phyloP scores from a whole-genome alignment of 208 protist species.

The Trypanosoma theileri region DNA sequence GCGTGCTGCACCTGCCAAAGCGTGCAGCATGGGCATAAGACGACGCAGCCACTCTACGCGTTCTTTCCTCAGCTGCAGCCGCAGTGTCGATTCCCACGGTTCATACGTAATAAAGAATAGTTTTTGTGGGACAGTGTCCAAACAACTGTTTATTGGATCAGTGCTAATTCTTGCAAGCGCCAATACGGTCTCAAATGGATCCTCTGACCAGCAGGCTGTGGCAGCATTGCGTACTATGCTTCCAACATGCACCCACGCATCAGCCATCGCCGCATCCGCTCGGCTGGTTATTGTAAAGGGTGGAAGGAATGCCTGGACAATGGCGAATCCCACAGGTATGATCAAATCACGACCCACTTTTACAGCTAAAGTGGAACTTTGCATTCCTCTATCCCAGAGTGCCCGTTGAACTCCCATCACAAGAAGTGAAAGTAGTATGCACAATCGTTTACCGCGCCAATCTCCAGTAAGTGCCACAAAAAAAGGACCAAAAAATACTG shows the following conservation, averaged over 20 bases:
- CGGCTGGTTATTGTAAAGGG: slow-evolving; percentile 34
- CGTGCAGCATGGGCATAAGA: slow-evolving; percentile 46
- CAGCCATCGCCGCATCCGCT: slow-evolving; percentile 36
- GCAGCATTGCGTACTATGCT: slow-evolving; percentile 33
- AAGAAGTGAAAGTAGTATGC: slow-evolving; percentile 46
- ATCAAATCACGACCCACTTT: slow-evolving; percentile 48
- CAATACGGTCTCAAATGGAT: slow-evolving; percentile 42
- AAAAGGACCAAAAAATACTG: slow-evolving; percentile 43
- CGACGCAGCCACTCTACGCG: slow-evolving; percentile 36
- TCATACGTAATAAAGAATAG: slow-evolving; percentile 59
- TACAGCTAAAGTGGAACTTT: slow-evolving; percentile 21
- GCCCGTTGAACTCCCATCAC: slow-evolving; percentile 64
- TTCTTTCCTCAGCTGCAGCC: slow-evolving; percentile 54
- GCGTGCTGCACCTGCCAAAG: slow-evolving; percentile 36
- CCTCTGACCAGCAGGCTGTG: slow-evolving; percentile 51
- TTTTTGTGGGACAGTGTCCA: slow-evolving; percentile 25
- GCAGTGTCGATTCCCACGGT: slow-evolving; percentile 57
- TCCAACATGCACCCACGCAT: slow-evolving; percentile 32
- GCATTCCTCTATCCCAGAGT: slow-evolving; percentile 25
- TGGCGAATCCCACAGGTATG: slow-evolving; percentile 36
- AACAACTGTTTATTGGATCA: slow-evolving; percentile 39
- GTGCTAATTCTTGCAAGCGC: slow-evolving; percentile 35
- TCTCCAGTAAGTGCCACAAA: slow-evolving; percentile 47
- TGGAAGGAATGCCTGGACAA: slow-evolving; percentile 45
- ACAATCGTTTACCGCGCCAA: slow-evolving; percentile 59